Conservation (phyloP, 306 rosid species). For the Myrica gale region DNA sequence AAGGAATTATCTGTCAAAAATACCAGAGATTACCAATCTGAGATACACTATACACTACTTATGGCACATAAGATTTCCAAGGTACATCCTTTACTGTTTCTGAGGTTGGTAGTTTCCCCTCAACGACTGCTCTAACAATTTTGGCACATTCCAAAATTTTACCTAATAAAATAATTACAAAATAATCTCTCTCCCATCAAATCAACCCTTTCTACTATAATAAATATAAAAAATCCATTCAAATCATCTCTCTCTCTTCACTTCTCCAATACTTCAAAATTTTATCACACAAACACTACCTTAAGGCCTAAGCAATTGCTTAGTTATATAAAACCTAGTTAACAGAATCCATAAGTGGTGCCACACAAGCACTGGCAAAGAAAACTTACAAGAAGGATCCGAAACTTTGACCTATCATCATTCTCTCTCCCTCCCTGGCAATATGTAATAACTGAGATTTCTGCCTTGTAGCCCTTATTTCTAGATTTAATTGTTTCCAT, state of each 20-base stretch:
- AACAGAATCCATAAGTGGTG: background rate
- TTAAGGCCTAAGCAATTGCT: slow-evolving; percentile 11
- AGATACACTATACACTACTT: slow-evolving; percentile 62
- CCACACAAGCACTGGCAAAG: slow-evolving; percentile 8
- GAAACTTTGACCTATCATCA: slow-evolving; percentile 60
- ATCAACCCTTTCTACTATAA: no score
- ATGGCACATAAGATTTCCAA: slow-evolving; percentile 25
- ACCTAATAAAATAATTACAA: no score
- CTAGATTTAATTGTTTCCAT: slow-evolving; percentile 61
- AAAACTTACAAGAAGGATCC: slow-evolving; percentile 87
- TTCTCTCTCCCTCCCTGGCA: slow-evolving; percentile 48
- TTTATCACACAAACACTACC: no score
- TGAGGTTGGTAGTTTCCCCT: background rate
- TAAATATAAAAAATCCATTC: no score
- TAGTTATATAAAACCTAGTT: background rate
- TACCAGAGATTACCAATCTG: slow-evolving; percentile 84
- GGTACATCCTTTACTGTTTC: background rate
- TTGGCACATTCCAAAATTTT: no score
- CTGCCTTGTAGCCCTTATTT: slow-evolving; percentile 76
- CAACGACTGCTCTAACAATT: slow-evolving; percentile 5
- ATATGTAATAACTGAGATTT: slow-evolving; percentile 73
- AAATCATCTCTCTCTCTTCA: no score
- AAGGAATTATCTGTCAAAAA: slow-evolving; percentile 99
- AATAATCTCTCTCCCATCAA: no score
- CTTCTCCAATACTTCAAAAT: no score